These are phyloP conservation scores for Cucurbita moschata DNA, from an alignment of 306 rosid genomes.

Conservation along the genomic window DNA sequence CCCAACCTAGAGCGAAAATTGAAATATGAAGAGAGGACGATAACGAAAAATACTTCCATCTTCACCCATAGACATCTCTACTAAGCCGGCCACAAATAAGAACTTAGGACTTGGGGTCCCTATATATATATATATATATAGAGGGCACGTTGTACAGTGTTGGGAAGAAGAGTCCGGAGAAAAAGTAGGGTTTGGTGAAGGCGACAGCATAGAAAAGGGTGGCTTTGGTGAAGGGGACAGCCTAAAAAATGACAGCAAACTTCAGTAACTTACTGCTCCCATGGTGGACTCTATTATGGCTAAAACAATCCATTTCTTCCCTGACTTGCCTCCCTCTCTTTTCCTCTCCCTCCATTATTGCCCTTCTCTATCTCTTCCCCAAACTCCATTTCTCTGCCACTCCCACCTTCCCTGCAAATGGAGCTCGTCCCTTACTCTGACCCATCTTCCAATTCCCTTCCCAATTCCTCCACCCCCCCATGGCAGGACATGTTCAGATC, in stretches of 20 bases:
- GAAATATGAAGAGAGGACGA: no score
- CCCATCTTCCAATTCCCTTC: constrained; percentile 21
- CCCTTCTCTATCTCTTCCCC: not conserved
- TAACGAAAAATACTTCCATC: no score
- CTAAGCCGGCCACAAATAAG: no score
- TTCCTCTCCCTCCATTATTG: not conserved
- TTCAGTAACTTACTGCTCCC: not conserved
- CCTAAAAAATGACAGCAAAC: not conserved
- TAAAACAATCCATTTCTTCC: not conserved
- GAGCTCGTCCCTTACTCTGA: constrained; percentile 57
- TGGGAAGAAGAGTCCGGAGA: not conserved
- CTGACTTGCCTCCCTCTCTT: not conserved
- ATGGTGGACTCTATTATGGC: not conserved
- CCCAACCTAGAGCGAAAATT: no score
- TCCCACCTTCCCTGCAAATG: constrained; percentile 17
- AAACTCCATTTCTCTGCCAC: not conserved
- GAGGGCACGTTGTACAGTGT: not conserved
- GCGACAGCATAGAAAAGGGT: not conserved
- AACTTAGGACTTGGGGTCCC: no score
- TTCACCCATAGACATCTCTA: no score
- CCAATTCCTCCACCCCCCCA: constrained; percentile 33
- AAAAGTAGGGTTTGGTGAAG: not conserved
- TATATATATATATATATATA: no score
- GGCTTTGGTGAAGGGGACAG: not conserved
- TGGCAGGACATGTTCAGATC: constrained; percentile 99